A percentile compares a stretch with the other conserved stretches of the same genome.
These are phyloP conservation scores for Saccharomyces pastorianus DNA, from an alignment of 1,139 yeast genomes.

Conservation along the genomic window DNA sequence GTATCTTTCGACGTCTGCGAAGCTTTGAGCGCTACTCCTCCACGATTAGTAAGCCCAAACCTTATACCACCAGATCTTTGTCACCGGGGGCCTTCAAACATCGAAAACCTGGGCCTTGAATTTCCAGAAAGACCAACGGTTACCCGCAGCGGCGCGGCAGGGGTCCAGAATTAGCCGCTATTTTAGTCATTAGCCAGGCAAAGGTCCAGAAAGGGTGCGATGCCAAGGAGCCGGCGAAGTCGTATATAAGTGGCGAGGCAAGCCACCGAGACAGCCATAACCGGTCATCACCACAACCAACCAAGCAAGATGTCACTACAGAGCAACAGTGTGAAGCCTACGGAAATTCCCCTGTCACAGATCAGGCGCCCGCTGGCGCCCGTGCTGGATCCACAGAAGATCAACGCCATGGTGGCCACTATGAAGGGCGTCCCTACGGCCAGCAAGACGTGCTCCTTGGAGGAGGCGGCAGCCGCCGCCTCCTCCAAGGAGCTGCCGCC, in stretches of 20 bases:
- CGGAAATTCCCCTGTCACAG: conserved; percentile 53
- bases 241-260: conserved; percentile 10
- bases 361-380: conserved; percentile 80
- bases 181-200: background rate
- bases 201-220: background rate
- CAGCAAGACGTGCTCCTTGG: conserved; percentile 51
- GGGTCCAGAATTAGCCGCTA: background rate
- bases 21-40: background rate
- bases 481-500: conserved; percentile 59
- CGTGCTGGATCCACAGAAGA: conserved; percentile 61
- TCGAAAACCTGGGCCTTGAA: background rate
- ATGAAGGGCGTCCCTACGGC: conserved; percentile 56
- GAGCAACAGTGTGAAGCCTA: conserved; percentile 39
- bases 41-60: background rate
- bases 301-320: conserved; percentile 38
- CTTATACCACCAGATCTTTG: background rate
- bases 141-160: background rate
- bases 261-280: background rate
- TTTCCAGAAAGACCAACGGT: background rate
- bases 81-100: background rate
- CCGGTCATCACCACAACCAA: conserved; percentile 5
- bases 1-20: background rate
- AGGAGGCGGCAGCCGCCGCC: conserved; percentile 36
- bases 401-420: conserved; percentile 72
- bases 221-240: background rate